Evolutionary conservation across 768 basidiomycete genomes (phyloP).

Genomic region (Mycena sanguinolenta): DNA sequence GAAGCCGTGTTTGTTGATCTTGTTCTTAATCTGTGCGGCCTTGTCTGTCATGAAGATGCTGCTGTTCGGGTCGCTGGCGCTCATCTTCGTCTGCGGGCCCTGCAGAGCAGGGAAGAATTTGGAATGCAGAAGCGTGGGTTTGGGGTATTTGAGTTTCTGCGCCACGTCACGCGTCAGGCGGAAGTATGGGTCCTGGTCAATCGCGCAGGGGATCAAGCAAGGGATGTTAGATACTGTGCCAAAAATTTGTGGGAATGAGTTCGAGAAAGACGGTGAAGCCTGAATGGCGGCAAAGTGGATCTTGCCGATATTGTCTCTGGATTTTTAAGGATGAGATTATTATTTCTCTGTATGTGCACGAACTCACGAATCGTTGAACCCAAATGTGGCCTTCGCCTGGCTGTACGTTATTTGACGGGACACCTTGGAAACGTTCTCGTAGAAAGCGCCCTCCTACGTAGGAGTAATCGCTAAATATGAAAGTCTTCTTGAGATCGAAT

Average conservation of each 20-base stretch:
- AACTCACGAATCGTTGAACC: constrained; percentile 94
- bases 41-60: constrained; percentile 98
- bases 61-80: constrained; percentile 92
- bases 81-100: constrained; percentile 99
- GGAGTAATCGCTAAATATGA: constrained; percentile 95
- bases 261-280: constrained; percentile 96
- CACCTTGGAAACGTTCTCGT: constrained; percentile 93
- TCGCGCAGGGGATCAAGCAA: constrained; percentile 96
- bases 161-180: constrained; percentile 97
- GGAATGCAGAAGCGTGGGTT: constrained; percentile 91
- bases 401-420: constrained; percentile 94
- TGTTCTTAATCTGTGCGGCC: constrained; percentile 94
- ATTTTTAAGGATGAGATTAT: background rate
- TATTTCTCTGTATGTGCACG: background rate
- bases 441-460: constrained; percentile 94
- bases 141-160: constrained; percentile 93
- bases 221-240: constrained; percentile 86
- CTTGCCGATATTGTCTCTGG: constrained; percentile 97
- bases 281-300: constrained; percentile 96
- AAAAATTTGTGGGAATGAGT: constrained; percentile 98
- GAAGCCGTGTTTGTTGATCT: constrained; percentile 96
- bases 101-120: constrained; percentile 99
- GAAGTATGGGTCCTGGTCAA: constrained; percentile 98
- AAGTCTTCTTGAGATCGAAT: constrained; percentile 91
- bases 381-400: constrained; percentile 95